A percentile compares a stretch with the other conserved stretches of the same genome.
phyloP scores from a whole-genome alignment of 768 basidiomycete genomes.

The Tulasnella sp. region DNA sequence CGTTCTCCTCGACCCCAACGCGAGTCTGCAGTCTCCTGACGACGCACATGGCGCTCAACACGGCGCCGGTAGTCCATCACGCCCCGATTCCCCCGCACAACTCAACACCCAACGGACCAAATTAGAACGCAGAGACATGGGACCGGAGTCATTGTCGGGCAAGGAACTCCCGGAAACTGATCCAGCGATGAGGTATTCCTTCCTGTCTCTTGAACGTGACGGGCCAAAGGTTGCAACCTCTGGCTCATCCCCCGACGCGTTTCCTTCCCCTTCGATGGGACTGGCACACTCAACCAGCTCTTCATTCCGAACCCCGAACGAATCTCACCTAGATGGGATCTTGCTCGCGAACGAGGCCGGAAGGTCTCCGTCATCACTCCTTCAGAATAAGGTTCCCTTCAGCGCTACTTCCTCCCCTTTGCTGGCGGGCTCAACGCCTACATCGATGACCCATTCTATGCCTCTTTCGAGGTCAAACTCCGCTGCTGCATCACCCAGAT shows the following conservation, averaged over 20 bases:
- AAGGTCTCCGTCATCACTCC: neutral
- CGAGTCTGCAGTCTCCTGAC: neutral
- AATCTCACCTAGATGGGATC: neutral
- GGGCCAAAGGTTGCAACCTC: neutral
- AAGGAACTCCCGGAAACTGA: neutral
- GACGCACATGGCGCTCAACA: neutral
- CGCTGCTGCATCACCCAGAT: neutral
- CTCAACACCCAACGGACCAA: neutral
- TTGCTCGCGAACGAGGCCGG: neutral
- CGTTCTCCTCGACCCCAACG: neutral
- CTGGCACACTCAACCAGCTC: neutral
- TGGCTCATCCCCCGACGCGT: no score
- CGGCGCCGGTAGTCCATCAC: neutral
- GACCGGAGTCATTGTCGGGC: neutral
- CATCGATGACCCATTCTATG: neutral
- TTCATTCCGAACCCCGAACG: neutral
- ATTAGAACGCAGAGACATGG: neutral
- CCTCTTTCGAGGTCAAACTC: slow-evolving; percentile 5
- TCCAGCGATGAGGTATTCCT: neutral
- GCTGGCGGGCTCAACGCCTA: neutral
- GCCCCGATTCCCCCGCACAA: neutral
- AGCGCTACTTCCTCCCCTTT: neutral
- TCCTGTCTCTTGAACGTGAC: neutral
- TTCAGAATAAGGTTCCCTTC: neutral
- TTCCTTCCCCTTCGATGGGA: no score